Percentiles rank a stretch among this genome's conserved stretches.
phyloP scores from a whole-genome alignment of 2,329 filamentous ascomycete genomes.

The Penicillium concentricum region DNA sequence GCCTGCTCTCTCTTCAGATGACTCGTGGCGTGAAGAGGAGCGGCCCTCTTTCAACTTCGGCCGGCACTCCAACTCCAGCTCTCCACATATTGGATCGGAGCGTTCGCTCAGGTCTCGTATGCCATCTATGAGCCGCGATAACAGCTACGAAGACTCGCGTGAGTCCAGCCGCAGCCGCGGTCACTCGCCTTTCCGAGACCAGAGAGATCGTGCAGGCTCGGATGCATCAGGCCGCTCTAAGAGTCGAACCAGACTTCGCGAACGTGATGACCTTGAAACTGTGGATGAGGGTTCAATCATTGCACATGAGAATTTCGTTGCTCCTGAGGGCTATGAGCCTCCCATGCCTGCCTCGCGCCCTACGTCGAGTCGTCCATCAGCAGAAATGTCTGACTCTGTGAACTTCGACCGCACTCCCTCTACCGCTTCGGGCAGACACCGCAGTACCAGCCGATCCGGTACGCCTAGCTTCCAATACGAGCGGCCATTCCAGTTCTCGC shows the following conservation, averaged over 20 bases:
- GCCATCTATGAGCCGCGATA: constrained; percentile 27
- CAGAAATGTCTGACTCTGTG: constrained; percentile 31
- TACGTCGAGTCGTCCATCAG: constrained; percentile 39
- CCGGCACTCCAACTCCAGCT: constrained; percentile 40
- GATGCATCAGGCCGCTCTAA: constrained; percentile 54
- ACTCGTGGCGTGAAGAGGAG: constrained; percentile 40
- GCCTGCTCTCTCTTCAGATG: constrained; percentile 35
- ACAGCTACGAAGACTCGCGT: constrained; percentile 36
- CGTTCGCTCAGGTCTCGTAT: constrained; percentile 29
- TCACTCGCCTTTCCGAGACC: constrained; percentile 39
- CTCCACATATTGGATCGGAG: constrained; percentile 36
- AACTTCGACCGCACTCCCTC: constrained; percentile 40
- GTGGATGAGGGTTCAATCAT: constrained; percentile 47
- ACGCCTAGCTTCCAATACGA: constrained; percentile 38
- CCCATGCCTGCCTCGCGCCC: constrained; percentile 29
- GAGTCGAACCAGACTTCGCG: constrained; percentile 52
- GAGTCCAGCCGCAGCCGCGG: constrained; percentile 38
- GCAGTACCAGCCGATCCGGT: constrained; percentile 40
- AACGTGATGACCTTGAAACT: constrained; percentile 56
- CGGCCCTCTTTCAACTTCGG: constrained; percentile 29
- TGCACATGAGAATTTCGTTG: constrained; percentile 27
- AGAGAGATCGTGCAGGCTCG: constrained; percentile 56
- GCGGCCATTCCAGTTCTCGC: constrained; percentile 29
- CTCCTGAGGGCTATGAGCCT: constrained; percentile 27
- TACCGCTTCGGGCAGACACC: constrained; percentile 39